Evolutionary conservation across 805 yeast genomes (phyloP).

Genomic region (Alloascoidea hylecoeti): DNA sequence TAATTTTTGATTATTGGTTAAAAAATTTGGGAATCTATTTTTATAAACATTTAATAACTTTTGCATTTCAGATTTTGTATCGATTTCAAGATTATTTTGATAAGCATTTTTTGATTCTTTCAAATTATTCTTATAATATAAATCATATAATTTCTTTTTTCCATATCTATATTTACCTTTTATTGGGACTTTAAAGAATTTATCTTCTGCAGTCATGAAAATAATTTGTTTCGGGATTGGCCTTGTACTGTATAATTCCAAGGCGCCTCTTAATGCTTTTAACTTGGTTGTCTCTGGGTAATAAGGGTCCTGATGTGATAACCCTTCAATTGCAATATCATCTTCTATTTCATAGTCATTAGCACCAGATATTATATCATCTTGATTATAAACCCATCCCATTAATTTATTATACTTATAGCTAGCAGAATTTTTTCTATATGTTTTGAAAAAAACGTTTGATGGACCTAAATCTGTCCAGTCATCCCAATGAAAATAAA

Average conservation of each 20-base stretch:
- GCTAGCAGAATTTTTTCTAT: too few species aligned
- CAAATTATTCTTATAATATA: not conserved
- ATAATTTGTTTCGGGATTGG: constrained; percentile 1
- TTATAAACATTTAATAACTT: not conserved
- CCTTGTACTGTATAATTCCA: not conserved
- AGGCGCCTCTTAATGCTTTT: not conserved
- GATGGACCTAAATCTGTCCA: constrained; percentile 12
- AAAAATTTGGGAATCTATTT: not conserved
- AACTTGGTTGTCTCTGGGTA: not conserved
- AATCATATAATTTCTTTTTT: not conserved
- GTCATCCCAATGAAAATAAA: constrained; percentile 1
- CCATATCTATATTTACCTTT: not conserved
- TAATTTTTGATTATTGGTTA: not conserved
- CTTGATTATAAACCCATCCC: too few species aligned
- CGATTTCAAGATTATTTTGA: not conserved
- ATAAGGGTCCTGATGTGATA: too few species aligned
- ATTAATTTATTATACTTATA: too few species aligned
- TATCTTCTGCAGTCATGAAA: not conserved
- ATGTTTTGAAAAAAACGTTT: constrained; percentile 17
- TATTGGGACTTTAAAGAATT: not conserved
- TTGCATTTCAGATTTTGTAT: not conserved
- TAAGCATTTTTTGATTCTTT: not conserved
- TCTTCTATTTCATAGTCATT: too few species aligned
- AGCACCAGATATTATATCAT: too few species aligned
- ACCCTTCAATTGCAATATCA: too few species aligned